Percentiles rank a stretch among this genome's conserved stretches.
Conservation (phyloP, 805 yeast species). For the Suhomyces canberraensis region DNA sequence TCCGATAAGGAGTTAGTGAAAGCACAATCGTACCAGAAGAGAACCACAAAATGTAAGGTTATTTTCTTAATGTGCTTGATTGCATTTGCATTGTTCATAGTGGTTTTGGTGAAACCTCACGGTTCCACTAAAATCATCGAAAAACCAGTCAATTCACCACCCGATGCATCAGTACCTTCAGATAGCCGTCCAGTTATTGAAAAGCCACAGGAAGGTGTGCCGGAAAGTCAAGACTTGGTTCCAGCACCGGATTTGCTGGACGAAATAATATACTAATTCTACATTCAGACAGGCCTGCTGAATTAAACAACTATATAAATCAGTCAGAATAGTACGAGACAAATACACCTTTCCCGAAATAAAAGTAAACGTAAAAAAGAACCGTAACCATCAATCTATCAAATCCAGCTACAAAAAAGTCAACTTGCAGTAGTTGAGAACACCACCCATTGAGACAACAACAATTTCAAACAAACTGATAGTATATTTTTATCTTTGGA, state of each 20-base stretch:
- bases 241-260: too few species aligned
- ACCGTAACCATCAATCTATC: too few species aligned
- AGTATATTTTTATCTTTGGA: too few species aligned
- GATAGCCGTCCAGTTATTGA: too few species aligned
- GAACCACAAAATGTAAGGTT: conserved; percentile 87
- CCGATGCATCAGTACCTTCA: conserved; percentile 6
- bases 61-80: conserved; percentile 70
- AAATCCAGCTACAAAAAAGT: too few species aligned
- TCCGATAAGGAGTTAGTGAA: conserved; percentile 75
- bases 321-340: not conserved
- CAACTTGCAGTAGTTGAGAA: too few species aligned
- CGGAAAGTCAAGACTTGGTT: not conserved
- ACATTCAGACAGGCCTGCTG: not conserved
- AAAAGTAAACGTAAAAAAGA: too few species aligned
- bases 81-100: conserved; percentile 66
- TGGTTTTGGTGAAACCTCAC: conserved; percentile 66
- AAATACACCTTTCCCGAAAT: too few species aligned
- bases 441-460: too few species aligned
- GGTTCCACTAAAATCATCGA: conserved; percentile 24
- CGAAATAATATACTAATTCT: too few species aligned
- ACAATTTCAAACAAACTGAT: too few species aligned
- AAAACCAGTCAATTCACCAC: conserved; percentile 3
- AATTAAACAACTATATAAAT: not conserved
- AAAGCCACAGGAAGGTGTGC: conserved; percentile 7
- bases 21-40: conserved; percentile 79